phyloP scores from a whole-genome alignment of 805 yeast genomes.

The Lachancea lanzarotensis region DNA sequence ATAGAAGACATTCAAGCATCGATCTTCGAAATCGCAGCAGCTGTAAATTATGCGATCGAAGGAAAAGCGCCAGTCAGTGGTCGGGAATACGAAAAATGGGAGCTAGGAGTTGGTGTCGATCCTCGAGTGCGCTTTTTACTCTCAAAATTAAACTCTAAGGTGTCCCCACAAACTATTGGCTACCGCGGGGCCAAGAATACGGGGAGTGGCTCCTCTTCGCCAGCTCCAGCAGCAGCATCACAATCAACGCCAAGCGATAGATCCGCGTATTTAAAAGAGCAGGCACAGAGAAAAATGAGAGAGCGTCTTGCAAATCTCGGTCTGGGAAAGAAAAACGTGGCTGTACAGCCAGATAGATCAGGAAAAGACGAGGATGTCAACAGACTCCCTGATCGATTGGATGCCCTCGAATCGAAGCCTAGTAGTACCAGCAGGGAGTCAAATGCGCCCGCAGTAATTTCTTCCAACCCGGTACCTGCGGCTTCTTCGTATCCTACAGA shows the following conservation, averaged over 20 bases:
- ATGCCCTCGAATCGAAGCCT: constrained; percentile 38
- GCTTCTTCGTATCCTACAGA: background rate
- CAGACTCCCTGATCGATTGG: constrained; percentile 35
- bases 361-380: constrained; percentile 45
- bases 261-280: constrained; percentile 75
- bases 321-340: constrained; percentile 37
- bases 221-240: background rate
- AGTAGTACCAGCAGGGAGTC: constrained; percentile 42
- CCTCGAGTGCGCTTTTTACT: constrained; percentile 62
- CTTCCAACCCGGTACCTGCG: background rate
- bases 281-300: constrained; percentile 74
- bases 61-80: constrained; percentile 28
- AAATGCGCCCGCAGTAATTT: background rate
- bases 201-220: background rate
- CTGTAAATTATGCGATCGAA: constrained; percentile 32
- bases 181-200: background rate
- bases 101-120: constrained; percentile 69
- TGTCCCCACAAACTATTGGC: background rate
- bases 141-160: constrained; percentile 37
- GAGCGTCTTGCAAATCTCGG: constrained; percentile 81
- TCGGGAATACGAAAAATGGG: constrained; percentile 62
- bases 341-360: constrained; percentile 27
- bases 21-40: constrained; percentile 50
- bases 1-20: constrained; percentile 68
- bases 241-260: constrained; percentile 52